Evolutionary conservation across 2,329 filamentous ascomycete species (phyloP).

Genomic region (Samsoniella hepiali): DNA sequence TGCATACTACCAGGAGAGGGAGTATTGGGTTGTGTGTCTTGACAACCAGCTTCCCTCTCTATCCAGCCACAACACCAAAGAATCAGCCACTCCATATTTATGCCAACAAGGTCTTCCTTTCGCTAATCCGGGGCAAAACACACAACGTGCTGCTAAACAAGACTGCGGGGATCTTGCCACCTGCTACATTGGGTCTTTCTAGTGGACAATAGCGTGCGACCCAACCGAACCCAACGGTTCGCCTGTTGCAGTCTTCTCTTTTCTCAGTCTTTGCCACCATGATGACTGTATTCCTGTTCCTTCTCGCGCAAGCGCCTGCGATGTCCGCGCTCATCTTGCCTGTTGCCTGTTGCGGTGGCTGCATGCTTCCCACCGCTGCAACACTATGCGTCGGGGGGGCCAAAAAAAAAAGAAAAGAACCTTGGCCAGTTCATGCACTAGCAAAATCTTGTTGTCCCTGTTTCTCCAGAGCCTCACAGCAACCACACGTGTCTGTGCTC

Average conservation of each 20-base stretch:
- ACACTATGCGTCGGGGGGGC: background rate
- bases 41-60: background rate
- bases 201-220: background rate
- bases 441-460: background rate
- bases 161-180: background rate
- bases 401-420: background rate
- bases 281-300: background rate
- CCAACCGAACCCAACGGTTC: background rate
- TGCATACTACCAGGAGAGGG: no score
- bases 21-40: background rate
- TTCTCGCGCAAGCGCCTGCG: background rate
- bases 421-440: background rate
- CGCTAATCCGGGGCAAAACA: background rate
- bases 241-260: background rate
- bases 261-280: background rate
- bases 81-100: conserved; percentile 2
- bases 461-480: background rate
- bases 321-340: conserved; percentile 1
- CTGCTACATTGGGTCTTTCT: background rate
- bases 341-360: background rate
- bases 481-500: background rate
- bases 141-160: background rate
- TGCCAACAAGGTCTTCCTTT: conserved; percentile 2
- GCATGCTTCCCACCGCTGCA: background rate
- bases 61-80: background rate